These are phyloP conservation scores for Vicia faba DNA, from an alignment of 306 rosid species.

Conservation along the genomic window DNA sequence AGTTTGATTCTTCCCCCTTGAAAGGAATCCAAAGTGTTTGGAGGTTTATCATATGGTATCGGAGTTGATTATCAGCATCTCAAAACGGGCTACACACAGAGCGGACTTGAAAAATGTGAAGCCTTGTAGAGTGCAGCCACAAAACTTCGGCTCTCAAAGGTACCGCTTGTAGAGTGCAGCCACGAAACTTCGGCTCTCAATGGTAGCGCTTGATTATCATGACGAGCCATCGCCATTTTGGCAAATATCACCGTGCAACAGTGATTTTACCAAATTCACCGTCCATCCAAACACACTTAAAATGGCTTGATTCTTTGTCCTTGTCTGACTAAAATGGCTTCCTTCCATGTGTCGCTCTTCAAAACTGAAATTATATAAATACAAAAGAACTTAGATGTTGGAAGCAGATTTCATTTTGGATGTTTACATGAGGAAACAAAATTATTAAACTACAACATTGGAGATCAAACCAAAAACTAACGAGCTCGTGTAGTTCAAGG, in stretches of 20 bases:
- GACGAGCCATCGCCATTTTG: background rate
- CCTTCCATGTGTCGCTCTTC: slow-evolving; percentile 11
- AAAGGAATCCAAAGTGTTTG: background rate
- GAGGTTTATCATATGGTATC: background rate
- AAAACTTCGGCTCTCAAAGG: background rate
- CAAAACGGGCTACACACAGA: background rate
- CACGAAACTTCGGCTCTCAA: too few species aligned
- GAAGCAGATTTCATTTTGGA: slow-evolving; percentile 19
- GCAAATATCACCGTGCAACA: background rate
- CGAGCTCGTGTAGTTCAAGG: background rate
- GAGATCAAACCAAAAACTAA: background rate
- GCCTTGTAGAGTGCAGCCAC: background rate
- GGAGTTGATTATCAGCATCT: background rate
- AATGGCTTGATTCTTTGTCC: too few species aligned
- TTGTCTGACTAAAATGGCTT: too few species aligned
- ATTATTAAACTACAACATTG: slow-evolving; percentile 1
- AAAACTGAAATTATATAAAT: slow-evolving; percentile 11
- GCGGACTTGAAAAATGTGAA: background rate
- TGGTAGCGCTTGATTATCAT: too few species aligned
- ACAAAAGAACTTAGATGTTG: slow-evolving; percentile 13
- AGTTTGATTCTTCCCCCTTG: background rate
- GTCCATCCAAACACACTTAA: background rate
- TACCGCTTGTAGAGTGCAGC: too few species aligned
- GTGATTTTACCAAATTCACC: background rate
- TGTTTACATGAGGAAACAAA: slow-evolving; percentile 8